Conservation (phyloP, 208 protist genomes). For the Trypanosoma vivax region DNA sequence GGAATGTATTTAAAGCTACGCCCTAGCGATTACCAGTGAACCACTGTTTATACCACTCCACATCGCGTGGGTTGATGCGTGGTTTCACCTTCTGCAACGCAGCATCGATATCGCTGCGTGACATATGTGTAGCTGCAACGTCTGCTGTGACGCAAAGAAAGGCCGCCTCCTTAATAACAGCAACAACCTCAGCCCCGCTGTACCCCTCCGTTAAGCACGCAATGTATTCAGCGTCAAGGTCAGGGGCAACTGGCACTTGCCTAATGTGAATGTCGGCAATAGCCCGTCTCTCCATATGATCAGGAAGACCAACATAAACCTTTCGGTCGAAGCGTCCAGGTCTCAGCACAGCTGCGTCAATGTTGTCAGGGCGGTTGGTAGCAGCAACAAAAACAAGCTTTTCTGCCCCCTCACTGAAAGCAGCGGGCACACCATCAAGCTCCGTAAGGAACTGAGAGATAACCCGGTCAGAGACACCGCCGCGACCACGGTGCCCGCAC, state of each 20-base stretch:
- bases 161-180: conserved; percentile 88
- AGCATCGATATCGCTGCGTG: conserved; percentile 36
- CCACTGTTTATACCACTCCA: conserved; percentile 65
- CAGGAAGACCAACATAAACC: conserved; percentile 90
- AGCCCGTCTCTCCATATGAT: conserved; percentile 46
- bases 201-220: conserved; percentile 71
- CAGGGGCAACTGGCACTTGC: conserved; percentile 38
- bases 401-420: conserved; percentile 2
- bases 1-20: too few species aligned
- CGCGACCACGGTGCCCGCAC: conserved; percentile 29
- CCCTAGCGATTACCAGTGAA: conserved; percentile 5
- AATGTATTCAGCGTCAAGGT: conserved; percentile 54
- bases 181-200: conserved; percentile 91
- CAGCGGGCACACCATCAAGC: conserved; percentile 85
- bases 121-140: conserved; percentile 30
- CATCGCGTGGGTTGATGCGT: conserved; percentile 35
- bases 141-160: conserved; percentile 75
- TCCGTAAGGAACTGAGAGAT: conserved; percentile 89
- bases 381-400: conserved; percentile 89
- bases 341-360: conserved; percentile 85
- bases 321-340: conserved; percentile 91
- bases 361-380: conserved; percentile 92
- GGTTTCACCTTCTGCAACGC: conserved; percentile 56
- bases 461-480: conserved; percentile 64
- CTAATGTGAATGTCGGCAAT: conserved; percentile 85